phyloP scores from a whole-genome alignment of 2,329 filamentous ascomycete genomes.

The Ophiostoma fasciatum region DNA sequence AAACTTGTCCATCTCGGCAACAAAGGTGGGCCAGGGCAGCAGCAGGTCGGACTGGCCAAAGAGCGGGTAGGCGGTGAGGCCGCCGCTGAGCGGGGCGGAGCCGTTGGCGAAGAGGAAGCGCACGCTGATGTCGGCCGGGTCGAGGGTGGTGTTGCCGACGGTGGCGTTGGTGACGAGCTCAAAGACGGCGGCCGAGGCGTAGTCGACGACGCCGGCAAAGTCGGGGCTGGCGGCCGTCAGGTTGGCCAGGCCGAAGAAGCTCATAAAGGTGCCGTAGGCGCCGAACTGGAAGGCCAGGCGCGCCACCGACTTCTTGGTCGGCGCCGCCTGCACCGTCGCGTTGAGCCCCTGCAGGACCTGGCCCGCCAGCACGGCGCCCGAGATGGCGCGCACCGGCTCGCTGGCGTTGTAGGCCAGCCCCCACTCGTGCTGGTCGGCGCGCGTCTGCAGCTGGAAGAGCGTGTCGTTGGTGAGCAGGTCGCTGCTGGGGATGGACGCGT shows the following conservation, averaged over 20 bases:
- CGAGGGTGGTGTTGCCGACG: conserved; percentile 22
- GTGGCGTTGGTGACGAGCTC: conserved; percentile 50
- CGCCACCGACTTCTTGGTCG: conserved; percentile 17
- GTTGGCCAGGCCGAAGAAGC: conserved; percentile 46
- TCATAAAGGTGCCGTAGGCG: conserved; percentile 45
- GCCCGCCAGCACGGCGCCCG: conserved; percentile 40
- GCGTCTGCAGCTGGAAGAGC: conserved; percentile 49
- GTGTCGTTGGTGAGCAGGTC: conserved; percentile 44
- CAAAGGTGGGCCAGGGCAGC: conserved; percentile 57
- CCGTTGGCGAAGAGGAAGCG: conserved; percentile 49
- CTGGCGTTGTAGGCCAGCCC: conserved; percentile 68
- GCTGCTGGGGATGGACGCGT: conserved; percentile 40
- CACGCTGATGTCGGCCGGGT: conserved; percentile 33
- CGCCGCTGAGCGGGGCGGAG: conserved; percentile 36
- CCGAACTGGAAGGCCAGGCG: conserved; percentile 42
- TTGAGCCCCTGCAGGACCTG: conserved; percentile 39
- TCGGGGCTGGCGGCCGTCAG: conserved; percentile 36
- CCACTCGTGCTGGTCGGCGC: conserved; percentile 70
- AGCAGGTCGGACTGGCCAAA: conserved; percentile 41
- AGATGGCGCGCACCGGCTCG: conserved; percentile 47
- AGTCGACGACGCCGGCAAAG: conserved; percentile 70
- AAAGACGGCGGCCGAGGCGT: conserved; percentile 68
- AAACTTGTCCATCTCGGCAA: conserved; percentile 45
- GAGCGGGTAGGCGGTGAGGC: conserved; percentile 33
- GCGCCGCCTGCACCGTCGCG: conserved; percentile 25